Base-by-base conservation (phyloP, 75 land plant species). In the Selaginella tamariscina region DNA sequence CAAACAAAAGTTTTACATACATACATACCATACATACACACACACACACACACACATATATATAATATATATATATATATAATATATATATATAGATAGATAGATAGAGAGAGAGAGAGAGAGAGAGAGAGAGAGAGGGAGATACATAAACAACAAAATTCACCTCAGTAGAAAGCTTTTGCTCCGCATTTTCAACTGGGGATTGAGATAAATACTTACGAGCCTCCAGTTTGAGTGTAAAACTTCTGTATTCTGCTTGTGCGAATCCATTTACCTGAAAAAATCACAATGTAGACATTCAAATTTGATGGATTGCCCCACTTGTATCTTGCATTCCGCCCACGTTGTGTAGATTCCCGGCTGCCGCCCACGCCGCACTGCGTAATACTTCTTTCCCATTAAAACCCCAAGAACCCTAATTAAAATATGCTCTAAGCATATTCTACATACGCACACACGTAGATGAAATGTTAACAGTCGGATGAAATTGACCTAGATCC, bases 261-360 rank as follows among this genome's bases (percentile, higher is more conserved):
- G 62, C 23, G 62, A 59, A 59, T 21, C 62, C 62, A 23, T 59
- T n/a, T 8, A 59, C 26, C 62, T 59, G 62, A 5, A 23, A 59
- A 59, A 23, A 2, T 9, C 8, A 5, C n/a, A 8, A 9, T n/a
- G 8, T 59, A n/a, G 8, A 5, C 62, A 21, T 59, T n/a, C 8
- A 5, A 23, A 59, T 8, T 8, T 9, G 21, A 23, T 23, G 8
- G 5, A 8, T 59, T 8, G 2, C 23, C 62, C 24, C 26, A 59
- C 62, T 21, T 59, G 62, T 59, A 2, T 26, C 26, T n/a, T 8
- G 62, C 62, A 59, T 26, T 59, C 62, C 23, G 21, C 8, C 62
- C 62, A 59, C 24, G 62, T 8, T 23, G 21, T 21, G 26, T 59
- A 59, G 26, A 59, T 59, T 59, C 62, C 62, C 23, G 62, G 62